Base-by-base conservation (phyloP, 768 basidiomycete genomes). In the Auriscalpium microsporum region DNA sequence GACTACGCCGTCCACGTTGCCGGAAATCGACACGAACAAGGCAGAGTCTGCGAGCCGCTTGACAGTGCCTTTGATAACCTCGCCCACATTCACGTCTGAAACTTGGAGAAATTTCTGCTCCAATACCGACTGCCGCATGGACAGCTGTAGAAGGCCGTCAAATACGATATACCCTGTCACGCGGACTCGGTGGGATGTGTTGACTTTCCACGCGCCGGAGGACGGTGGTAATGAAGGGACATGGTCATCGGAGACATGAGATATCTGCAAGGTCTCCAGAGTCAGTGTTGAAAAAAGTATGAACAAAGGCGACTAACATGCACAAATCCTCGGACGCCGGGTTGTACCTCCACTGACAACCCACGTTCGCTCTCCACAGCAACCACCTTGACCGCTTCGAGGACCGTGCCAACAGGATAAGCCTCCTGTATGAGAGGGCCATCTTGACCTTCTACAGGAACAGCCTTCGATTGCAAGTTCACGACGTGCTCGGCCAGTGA, bases 221-320 rank as follows among this genome's bases (percentile, higher is more conserved):
- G 77, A 69, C 7, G 71, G 56, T 6, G 87, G 81, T 21, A 96
- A 72, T n/a, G 84, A 77, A 14, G 87, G 79, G n/a, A 93, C 74
- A 65, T 92, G 92, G 47, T 94, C 90, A 65, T 98, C 94, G 9
- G 92, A 89, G 47, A 87, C 76, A 67, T 96, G 92, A 10, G 95
- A 96, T 63, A 99, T 96, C 93, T 98, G 50, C 17, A 54, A 36
- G 48, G 55, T 42, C 48, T 55, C 55, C 51, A 17, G 58, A 51
- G 19, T 21, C 14, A 52, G 11, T 23, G 47, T 23, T 21, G 28
- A 4, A 45, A 28, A 34, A 45, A 11, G 11, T 35, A 21, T 11
- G 21, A 13, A 19, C 42, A 42, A 2, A 45, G n/a, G 5, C 45
- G 14, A 71, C 88, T 65, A 58, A 96, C 94, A 71, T 97, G 94